These are phyloP conservation scores for Mucor mucedo DNA, from an alignment of 371 early-diverging fungal genomes.

Conservation along the genomic window DNA sequence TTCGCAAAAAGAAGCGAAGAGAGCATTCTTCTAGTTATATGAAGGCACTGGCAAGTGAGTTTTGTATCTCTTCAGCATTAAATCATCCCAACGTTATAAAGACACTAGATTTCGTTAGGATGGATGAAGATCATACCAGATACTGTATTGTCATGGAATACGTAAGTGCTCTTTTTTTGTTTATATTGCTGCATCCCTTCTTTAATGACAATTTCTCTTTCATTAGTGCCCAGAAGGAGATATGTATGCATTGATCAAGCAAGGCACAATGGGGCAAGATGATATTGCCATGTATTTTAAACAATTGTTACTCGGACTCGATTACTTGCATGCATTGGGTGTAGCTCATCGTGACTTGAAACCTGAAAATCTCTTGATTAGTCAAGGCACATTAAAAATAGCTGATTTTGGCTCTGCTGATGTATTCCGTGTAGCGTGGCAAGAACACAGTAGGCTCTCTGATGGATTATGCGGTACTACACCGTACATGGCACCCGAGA, in stretches of 20 bases:
- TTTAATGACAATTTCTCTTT: neutral
- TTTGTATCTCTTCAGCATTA: constrained; percentile 30
- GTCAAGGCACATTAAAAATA: constrained; percentile 62
- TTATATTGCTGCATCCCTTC: neutral
- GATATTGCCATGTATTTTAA: constrained; percentile 47
- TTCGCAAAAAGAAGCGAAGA: constrained; percentile 39
- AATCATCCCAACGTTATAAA: constrained; percentile 32
- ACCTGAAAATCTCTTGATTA: constrained; percentile 66
- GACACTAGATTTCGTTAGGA: constrained; percentile 38
- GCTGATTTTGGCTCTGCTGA: constrained; percentile 94
- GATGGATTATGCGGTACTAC: constrained; percentile 82
- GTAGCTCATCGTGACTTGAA: constrained; percentile 85
- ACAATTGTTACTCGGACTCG: constrained; percentile 73
- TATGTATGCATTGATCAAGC: constrained; percentile 35
- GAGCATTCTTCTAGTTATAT: constrained; percentile 34
- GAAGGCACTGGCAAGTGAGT: constrained; percentile 50
- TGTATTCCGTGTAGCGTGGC: constrained; percentile 86
- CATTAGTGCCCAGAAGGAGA: constrained; percentile 49
- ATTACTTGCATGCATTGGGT: constrained; percentile 71
- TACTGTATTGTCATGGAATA: constrained; percentile 53
- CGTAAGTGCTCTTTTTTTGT: constrained; percentile 27
- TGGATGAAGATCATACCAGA: constrained; percentile 37
- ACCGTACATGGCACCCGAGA: constrained; percentile 91
- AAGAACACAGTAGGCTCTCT: constrained; percentile 66
- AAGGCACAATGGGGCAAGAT: constrained; percentile 28